These are phyloP conservation scores for Cladorrhinum sp. DNA, from an alignment of 2,329 filamentous ascomycete genomes.

Conservation along the genomic window DNA sequence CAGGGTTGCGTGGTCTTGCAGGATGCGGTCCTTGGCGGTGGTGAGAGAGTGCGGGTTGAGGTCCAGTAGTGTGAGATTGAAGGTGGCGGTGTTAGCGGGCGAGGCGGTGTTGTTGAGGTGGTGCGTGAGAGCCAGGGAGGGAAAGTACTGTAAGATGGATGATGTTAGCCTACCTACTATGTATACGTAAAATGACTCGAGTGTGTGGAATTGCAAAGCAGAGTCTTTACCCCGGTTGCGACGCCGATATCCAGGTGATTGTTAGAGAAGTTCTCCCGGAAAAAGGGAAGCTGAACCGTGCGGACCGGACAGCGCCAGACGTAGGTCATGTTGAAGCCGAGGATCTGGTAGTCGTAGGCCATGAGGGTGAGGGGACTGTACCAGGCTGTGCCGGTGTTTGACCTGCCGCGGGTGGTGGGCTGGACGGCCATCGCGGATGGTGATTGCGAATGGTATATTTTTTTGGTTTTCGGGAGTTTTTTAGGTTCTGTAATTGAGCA, in stretches of 20 bases:
- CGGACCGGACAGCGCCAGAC: slow-evolving; percentile 37
- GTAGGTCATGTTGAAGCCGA: slow-evolving; percentile 36
- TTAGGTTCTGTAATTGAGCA: no score
- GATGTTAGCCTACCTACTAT: no score
- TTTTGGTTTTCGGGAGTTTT: no score
- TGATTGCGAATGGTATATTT: no score
- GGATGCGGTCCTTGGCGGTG: slow-evolving; percentile 27
- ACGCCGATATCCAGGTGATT: slow-evolving; percentile 41
- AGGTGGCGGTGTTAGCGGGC: neutral
- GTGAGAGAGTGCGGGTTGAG: slow-evolving; percentile 35
- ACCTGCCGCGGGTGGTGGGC: neutral
- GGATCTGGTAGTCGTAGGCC: slow-evolving; percentile 35
- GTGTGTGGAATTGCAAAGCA: no score
- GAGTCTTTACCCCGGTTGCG: slow-evolving; percentile 37
- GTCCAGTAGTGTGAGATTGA: slow-evolving; percentile 37
- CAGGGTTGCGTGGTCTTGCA: neutral
- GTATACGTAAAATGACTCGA: no score
- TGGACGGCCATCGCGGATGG: neutral
- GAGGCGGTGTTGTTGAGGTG: slow-evolving; percentile 12
- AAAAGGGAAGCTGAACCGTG: slow-evolving; percentile 34
- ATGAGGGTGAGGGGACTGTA: neutral
- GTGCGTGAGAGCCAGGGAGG: slow-evolving; percentile 28
- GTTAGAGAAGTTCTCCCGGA: slow-evolving; percentile 34
- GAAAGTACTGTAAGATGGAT: slow-evolving; percentile 31
- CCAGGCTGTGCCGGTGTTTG: neutral